phyloP scores from a whole-genome alignment of 2,329 filamentous ascomycete genomes.

The Colletotrichum noveboracense region DNA sequence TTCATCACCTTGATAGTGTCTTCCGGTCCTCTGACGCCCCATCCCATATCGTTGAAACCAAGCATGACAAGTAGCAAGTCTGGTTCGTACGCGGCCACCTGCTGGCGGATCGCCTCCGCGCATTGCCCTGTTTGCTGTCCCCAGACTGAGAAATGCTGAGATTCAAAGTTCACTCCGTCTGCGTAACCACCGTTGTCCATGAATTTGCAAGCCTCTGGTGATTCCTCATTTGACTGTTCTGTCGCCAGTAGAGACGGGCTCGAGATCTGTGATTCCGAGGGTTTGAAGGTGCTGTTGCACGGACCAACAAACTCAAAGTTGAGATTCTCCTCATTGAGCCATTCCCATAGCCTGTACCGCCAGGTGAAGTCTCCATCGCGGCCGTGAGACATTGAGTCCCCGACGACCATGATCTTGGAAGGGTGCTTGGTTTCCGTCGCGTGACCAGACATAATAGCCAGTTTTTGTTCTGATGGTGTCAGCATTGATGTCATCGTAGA shows the following conservation, averaged over 20 bases:
- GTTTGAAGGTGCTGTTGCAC: constrained; percentile 36
- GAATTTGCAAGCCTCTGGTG: neutral
- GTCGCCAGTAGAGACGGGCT: constrained; percentile 18
- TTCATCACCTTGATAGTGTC: constrained; percentile 27
- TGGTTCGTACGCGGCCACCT: constrained; percentile 32
- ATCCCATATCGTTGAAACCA: constrained; percentile 40
- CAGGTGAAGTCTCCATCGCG: constrained; percentile 46
- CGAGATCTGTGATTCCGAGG: neutral
- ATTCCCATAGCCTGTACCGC: constrained; percentile 46
- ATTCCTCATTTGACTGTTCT: neutral
- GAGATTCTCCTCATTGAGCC: constrained; percentile 32
- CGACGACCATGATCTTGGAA: constrained; percentile 36
- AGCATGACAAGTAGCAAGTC: constrained; percentile 38
- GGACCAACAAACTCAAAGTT: constrained; percentile 38
- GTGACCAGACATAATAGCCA: neutral
- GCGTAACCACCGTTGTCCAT: constrained; percentile 34
- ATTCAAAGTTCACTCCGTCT: constrained; percentile 30
- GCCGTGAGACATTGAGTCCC: constrained; percentile 44
- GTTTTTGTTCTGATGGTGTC: neutral
- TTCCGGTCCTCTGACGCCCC: constrained; percentile 26
- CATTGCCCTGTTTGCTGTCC: constrained; percentile 36
- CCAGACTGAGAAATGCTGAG: constrained; percentile 37
- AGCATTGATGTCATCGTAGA: neutral
- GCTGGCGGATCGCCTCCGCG: constrained; percentile 30
- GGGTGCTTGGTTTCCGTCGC: neutral